Evolutionary conservation across 164 flowering plant species (phyloP).

Genomic region (Piper longum): DNA sequence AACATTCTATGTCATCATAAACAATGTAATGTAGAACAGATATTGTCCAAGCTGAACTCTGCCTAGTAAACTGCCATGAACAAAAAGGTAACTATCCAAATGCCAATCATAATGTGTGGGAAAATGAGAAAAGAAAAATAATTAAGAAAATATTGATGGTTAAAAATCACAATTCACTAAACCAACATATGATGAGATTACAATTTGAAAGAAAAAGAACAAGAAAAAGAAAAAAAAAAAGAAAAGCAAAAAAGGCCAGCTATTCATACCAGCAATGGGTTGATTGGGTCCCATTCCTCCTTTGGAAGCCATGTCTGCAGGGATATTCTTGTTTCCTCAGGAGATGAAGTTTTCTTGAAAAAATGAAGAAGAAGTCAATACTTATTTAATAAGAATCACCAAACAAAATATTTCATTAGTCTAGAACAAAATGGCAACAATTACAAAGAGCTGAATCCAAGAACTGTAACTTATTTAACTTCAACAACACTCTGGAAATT

Average conservation of each 20-base stretch:
- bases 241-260: neutral
- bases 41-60: no score
- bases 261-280: slow-evolving; percentile 74
- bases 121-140: no score
- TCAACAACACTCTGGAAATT: neutral
- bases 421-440: neutral
- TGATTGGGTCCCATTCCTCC: slow-evolving; percentile 92
- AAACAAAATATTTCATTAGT: neutral
- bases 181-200: neutral
- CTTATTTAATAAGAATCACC: neutral
- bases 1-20: no score
- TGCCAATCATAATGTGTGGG: no score
- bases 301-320: slow-evolving; percentile 91
- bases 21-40: no score
- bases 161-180: no score
- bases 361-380: slow-evolving; percentile 2
- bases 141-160: no score
- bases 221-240: neutral
- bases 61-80: no score
- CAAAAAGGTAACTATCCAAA: no score
- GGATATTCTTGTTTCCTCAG: slow-evolving; percentile 84
- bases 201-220: neutral
- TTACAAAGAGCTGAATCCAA: neutral
- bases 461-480: neutral
- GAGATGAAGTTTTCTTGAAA: slow-evolving; percentile 58